Conservation (phyloP, 352 stramenopile species). For the Vaucheria bursata region DNA sequence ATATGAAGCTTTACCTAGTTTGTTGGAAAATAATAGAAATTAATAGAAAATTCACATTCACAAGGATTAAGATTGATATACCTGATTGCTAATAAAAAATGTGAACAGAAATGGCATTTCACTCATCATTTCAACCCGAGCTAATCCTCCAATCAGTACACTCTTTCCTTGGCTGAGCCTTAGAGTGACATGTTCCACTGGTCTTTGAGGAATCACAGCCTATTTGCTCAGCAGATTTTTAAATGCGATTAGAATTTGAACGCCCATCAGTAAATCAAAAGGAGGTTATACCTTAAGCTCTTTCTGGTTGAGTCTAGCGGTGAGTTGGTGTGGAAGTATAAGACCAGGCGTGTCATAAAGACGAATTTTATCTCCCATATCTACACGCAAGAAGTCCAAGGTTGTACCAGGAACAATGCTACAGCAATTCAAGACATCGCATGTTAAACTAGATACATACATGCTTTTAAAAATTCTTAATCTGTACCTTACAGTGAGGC, state of each 20-base stretch:
- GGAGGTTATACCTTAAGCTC: conserved; percentile 52
- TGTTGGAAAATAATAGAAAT: not conserved
- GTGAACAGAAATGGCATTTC: conserved; percentile 51
- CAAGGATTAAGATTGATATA: conserved; percentile 11
- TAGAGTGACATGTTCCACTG: conserved; percentile 52
- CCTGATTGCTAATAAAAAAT: conserved; percentile 53
- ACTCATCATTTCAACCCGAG: conserved; percentile 49
- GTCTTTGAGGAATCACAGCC: conserved; percentile 6
- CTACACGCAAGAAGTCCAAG: conserved; percentile 55
- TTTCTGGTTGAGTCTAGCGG: conserved; percentile 42
- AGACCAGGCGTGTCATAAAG: conserved; percentile 53
- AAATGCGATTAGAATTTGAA: no score
- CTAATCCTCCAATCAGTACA: conserved; percentile 52
- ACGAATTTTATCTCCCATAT: conserved; percentile 40
- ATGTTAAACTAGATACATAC: no score
- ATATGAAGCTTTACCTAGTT: conserved; percentile 8
- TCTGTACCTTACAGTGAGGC: conserved; percentile 20
- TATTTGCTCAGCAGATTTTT: no score
- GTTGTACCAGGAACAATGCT: conserved; percentile 79
- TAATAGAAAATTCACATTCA: not conserved
- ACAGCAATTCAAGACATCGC: no score
- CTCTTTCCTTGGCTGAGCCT: conserved; percentile 48
- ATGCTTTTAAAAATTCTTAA: no score
- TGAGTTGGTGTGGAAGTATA: conserved; percentile 50
- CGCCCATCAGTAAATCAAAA: no score